phyloP scores from a whole-genome alignment of 495 filamentous ascomycete genomes.

The Thermothielavioides terrestris region DNA sequence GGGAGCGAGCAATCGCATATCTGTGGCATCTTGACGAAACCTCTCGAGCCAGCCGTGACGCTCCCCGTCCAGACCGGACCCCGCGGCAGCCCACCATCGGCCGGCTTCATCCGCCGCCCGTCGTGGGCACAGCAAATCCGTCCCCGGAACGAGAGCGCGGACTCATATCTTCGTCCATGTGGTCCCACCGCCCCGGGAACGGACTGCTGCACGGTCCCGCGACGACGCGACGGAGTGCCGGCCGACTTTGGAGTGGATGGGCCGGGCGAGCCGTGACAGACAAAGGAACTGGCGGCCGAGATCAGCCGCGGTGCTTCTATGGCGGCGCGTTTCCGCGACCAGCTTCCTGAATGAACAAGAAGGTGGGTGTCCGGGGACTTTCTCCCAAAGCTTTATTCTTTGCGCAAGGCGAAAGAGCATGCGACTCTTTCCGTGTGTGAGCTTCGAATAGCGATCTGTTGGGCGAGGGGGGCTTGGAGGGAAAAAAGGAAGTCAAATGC shows the following conservation, averaged over 20 bases:
- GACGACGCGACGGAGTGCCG: background rate
- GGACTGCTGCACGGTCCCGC: conserved; percentile 6
- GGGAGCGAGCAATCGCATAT: conserved; percentile 87
- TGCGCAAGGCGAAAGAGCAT: conserved; percentile 23
- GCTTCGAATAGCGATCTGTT: conserved; percentile 99
- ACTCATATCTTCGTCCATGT: conserved; percentile 82
- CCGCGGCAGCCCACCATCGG: conserved; percentile 33
- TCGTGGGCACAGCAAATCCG: conserved; percentile 27
- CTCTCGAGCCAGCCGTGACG: conserved; percentile 37
- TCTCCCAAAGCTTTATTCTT: conserved; percentile 97
- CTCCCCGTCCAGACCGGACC: conserved; percentile 30
- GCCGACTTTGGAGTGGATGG: conserved; percentile 33
- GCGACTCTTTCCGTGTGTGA: conserved; percentile 73
- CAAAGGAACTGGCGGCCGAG: conserved; percentile 54
- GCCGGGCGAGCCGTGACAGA: conserved; percentile 34
- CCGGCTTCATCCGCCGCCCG: conserved; percentile 32
- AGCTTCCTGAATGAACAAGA: conserved; percentile 15
- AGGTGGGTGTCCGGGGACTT: conserved; percentile 98
- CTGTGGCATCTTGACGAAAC: conserved; percentile 91
- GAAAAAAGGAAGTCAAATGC: conserved; percentile 22
- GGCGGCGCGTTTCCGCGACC: conserved; percentile 93
- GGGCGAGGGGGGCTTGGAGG: conserved; percentile 74
- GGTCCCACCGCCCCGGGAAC: conserved; percentile 35
- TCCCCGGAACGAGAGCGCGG: conserved; percentile 43
- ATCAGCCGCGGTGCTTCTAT: conserved; percentile 83